Evolutionary conservation across 805 yeast genomes (phyloP).

Genomic region (Hanseniaspora jakobsenii): DNA sequence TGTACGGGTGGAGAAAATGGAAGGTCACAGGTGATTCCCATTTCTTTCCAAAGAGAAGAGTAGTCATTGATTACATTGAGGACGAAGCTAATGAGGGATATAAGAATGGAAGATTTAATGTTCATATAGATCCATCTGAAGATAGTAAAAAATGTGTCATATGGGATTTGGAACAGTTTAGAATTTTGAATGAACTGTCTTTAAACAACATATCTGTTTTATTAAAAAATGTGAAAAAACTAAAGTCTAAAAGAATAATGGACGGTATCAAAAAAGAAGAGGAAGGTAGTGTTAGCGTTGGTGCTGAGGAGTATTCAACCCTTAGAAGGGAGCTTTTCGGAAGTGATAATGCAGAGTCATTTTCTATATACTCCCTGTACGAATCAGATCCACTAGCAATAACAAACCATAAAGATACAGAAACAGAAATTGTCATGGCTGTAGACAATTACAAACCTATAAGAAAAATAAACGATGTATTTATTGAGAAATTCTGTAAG

Average conservation of each 20-base stretch:
- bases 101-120: constrained; percentile 25
- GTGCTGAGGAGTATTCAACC: not conserved
- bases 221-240: constrained; percentile 24
- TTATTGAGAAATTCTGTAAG: constrained; percentile 7
- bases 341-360: not conserved
- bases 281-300: too few species aligned
- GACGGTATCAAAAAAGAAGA: constrained; percentile 2
- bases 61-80: constrained; percentile 31
- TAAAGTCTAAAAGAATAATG: constrained; percentile 1
- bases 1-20: constrained; percentile 30
- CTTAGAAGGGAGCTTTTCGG: not conserved
- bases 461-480: not conserved
- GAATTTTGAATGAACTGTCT: constrained; percentile 27
- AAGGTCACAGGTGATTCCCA: constrained; percentile 31
- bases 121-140: constrained; percentile 25
- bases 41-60: constrained; percentile 30
- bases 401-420: not conserved
- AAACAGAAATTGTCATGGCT: not conserved
- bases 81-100: constrained; percentile 28
- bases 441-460: not conserved
- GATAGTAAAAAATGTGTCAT: constrained; percentile 26
- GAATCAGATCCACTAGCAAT: too few species aligned
- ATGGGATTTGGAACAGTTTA: constrained; percentile 28
- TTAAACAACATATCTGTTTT: constrained; percentile 27
- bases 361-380: not conserved